Evolutionary conservation across 805 yeast species (phyloP).

Genomic region (Candida nemodendra): DNA sequence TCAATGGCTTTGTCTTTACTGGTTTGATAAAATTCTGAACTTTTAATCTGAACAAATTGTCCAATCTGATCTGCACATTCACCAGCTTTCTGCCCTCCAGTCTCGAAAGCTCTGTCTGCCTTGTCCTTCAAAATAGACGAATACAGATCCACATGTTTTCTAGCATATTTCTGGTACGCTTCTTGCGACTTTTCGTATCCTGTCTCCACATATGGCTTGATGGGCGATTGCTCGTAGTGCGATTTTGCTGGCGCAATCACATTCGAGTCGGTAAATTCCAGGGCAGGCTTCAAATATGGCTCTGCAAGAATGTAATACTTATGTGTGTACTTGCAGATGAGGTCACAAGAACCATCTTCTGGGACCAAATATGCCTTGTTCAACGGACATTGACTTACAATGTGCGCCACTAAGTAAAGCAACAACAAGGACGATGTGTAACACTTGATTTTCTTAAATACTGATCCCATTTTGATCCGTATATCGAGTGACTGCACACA

Average conservation of each 20-base stretch:
- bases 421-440: conserved; percentile 15
- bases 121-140: conserved; percentile 9
- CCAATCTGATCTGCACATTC: conserved; percentile 3
- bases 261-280: conserved; percentile 10
- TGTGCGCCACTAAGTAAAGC: conserved; percentile 19
- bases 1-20: conserved; percentile 6
- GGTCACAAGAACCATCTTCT: conserved; percentile 13
- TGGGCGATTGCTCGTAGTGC: conserved; percentile 21
- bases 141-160: conserved; percentile 19
- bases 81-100: conserved; percentile 1
- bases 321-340: conserved; percentile 24
- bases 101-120: neutral
- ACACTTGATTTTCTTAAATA: conserved; percentile 17
- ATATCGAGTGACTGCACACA: too few relatives aligned
- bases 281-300: conserved; percentile 20
- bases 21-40: neutral
- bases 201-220: conserved; percentile 24
- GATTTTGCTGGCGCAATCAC: conserved; percentile 14
- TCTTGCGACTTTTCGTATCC: conserved; percentile 3
- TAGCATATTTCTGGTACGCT: conserved; percentile 14
- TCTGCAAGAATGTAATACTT: conserved; percentile 15
- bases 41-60: conserved; percentile 8
- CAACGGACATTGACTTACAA: conserved; percentile 26
- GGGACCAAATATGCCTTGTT: conserved; percentile 12
- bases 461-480: conserved; percentile 11